phyloP scores from a whole-genome alignment of 352 stramenopile species.

The Phytophthora agathidicida region DNA sequence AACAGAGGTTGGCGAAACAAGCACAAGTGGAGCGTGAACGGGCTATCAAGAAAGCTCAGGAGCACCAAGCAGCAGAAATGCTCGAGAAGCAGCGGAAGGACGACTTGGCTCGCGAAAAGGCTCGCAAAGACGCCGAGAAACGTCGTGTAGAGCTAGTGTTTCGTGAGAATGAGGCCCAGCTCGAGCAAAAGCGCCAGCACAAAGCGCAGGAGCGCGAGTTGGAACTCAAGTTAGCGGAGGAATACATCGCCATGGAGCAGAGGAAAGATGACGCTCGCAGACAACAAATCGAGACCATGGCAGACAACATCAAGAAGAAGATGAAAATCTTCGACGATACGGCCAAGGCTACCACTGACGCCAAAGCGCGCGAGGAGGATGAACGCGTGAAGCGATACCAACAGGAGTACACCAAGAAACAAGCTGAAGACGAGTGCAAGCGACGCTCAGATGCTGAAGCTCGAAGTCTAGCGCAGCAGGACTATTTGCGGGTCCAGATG shows the following conservation, averaged over 20 bases:
- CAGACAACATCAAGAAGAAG: constrained; percentile 75
- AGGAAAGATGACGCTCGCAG: constrained; percentile 64
- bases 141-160: constrained; percentile 61
- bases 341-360: constrained; percentile 68
- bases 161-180: constrained; percentile 65
- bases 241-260: constrained; percentile 81
- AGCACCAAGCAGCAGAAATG: constrained; percentile 47
- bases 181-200: constrained; percentile 62
- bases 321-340: constrained; percentile 90
- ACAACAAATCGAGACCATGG: constrained; percentile 75
- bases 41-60: constrained; percentile 56
- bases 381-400: constrained; percentile 67
- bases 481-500: constrained; percentile 67
- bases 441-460: constrained; percentile 60
- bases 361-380: constrained; percentile 69
- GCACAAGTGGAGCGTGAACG: constrained; percentile 58
- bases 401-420: constrained; percentile 63
- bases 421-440: constrained; percentile 57
- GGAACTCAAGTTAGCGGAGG: constrained; percentile 68
- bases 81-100: constrained; percentile 62
- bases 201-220: constrained; percentile 60
- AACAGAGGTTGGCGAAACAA: constrained; percentile 68
- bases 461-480: constrained; percentile 54
- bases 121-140: constrained; percentile 65
- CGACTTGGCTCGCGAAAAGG: constrained; percentile 52